phyloP scores from a whole-genome alignment of 2,329 filamentous ascomycete genomes.

The Aureobasidium sp. region DNA sequence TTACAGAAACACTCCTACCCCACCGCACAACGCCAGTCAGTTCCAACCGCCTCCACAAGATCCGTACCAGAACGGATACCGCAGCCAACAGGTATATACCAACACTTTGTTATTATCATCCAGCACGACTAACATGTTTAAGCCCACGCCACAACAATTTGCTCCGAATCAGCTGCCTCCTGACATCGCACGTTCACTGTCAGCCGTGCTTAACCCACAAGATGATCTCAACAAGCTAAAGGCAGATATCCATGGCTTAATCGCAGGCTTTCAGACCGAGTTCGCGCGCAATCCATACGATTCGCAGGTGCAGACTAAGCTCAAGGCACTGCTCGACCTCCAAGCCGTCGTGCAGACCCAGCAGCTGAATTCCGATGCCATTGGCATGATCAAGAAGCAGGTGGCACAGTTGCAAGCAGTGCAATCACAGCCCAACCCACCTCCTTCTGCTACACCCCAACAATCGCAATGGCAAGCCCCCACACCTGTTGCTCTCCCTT shows the following conservation, averaged over 20 bases:
- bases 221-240: conserved; percentile 57
- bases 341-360: conserved; percentile 73
- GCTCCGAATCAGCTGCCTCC: conserved; percentile 16
- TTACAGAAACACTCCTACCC: conserved; percentile 65
- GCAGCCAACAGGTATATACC: conserved; percentile 28
- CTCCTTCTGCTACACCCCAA: conserved; percentile 24
- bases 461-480: conserved; percentile 25
- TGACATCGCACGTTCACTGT: conserved; percentile 15
- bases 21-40: conserved; percentile 48
- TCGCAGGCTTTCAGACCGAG: conserved; percentile 63
- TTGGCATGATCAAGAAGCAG: conserved; percentile 78
- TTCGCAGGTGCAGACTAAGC: conserved; percentile 64
- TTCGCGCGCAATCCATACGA: conserved; percentile 72
- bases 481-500: conserved; percentile 17
- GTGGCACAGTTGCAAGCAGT: conserved; percentile 66
- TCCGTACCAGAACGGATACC: conserved; percentile 30
- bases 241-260: conserved; percentile 73
- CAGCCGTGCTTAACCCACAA: conserved; percentile 17
- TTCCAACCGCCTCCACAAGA: conserved; percentile 30
- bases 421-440: conserved; percentile 42
- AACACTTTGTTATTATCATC: not conserved
- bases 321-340: conserved; percentile 79
- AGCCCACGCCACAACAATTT: conserved; percentile 14
- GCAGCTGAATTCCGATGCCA: conserved; percentile 70
- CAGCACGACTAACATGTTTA: conserved; percentile 1